Base-by-base conservation (phyloP, 805 yeast species). In the Torulaspora franciscae region DNA sequence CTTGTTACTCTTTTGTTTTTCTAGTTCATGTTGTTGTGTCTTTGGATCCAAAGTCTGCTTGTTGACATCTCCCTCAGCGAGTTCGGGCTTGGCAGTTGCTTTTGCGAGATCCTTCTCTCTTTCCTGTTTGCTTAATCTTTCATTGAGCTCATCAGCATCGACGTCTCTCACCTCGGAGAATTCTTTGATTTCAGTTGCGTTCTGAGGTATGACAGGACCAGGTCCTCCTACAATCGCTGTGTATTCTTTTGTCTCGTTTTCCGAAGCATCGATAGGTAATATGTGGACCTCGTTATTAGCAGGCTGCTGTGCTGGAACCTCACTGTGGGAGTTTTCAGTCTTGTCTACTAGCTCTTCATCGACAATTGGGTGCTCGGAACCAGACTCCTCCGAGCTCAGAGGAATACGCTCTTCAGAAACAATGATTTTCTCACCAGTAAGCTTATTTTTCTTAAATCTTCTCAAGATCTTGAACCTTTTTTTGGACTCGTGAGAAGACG, bases 101-200 rank as follows among this genome's bases (percentile, higher is more conserved):
- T 36, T 17, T 7, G 40, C 40, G 17, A 48, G 55, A 25, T 50
- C 19, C 19, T 24, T 39, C 34, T 38, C 46, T 34, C 43, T 44
- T 42, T 51, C 27, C 38, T 54, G 29, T 47, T 45, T 37, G 53
- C 61, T 64, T 38, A 69, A 48, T 38, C 65, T 67, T 40, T 65
- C 77, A 55, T 83, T 83, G 54, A 85, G 71, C 41, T 76, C 71
- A 62, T 76, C 69, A 24, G 83, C 78, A 55, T 79, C 78, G 25
- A 77, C 83, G 42, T 75, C 72, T 41, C 72, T 56, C 19, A 80
- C 72, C 53, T 79, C 75, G 37, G 67, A 65, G 58, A 88, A 83
- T 39, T 80, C 95, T 47, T 76, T 70, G 56, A 86, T 77, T n/a
- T 78, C 73, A 35, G 73, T 75, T 14, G 86, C 74, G 58, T 84